Evolutionary conservation across 176 grass and related monocot species (phyloP).

Genomic region (Lolium perenne): DNA sequence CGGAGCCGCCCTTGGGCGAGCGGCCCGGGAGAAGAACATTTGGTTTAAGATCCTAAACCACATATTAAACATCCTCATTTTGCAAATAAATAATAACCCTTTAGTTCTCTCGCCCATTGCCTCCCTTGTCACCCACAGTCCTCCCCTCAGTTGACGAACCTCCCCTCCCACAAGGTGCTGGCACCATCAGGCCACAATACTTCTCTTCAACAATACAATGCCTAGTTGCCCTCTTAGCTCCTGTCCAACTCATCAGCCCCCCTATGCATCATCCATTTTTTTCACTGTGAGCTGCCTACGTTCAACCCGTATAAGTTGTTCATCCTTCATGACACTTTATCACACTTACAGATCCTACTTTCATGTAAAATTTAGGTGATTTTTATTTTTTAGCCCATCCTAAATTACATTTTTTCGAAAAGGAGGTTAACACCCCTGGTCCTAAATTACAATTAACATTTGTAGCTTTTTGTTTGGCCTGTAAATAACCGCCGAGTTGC

Average conservation of each 20-base stretch:
- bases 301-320: neutral
- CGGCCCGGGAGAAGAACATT: no score
- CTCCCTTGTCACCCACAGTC: neutral
- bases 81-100: neutral
- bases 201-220: neutral
- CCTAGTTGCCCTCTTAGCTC: neutral
- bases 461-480: neutral
- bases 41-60: neutral
- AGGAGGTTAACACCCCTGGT: no score
- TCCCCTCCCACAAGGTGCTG: neutral
- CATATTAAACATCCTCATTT: neutral
- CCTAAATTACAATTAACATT: neutral
- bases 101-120: neutral
- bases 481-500: neutral
- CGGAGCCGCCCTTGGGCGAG: no score
- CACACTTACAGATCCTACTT: neutral
- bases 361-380: neutral
- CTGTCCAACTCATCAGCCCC: neutral
- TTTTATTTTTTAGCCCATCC: constrained; percentile 22
- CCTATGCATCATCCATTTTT: neutral
- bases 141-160: neutral
- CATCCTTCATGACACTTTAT: neutral
- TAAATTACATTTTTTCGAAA: neutral
- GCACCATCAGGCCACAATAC: neutral
- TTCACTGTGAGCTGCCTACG: neutral